These are phyloP conservation scores for Oleoguttula mirabilis DNA, from an alignment of 495 filamentous ascomycete genomes.

Conservation along the genomic window DNA sequence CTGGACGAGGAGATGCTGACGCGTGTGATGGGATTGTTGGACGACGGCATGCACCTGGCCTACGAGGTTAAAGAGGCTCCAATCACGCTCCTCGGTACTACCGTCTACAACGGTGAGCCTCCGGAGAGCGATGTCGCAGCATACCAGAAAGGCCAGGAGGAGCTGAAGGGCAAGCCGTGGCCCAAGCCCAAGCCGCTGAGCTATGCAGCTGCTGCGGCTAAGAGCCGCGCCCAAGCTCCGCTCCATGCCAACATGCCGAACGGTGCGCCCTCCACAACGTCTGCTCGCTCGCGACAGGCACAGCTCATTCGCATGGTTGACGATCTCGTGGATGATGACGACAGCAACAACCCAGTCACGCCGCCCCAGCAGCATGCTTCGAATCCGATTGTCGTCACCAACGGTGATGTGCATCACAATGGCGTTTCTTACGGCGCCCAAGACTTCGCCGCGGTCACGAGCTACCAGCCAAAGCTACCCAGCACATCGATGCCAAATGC, in stretches of 20 bases:
- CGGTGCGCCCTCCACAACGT: not conserved
- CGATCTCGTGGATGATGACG: constrained; percentile 45
- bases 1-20: constrained; percentile 61
- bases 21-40: constrained; percentile 53
- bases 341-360: constrained; percentile 27
- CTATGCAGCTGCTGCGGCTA: constrained; percentile 17
- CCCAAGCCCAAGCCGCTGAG: constrained; percentile 8
- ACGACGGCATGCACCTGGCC: constrained; percentile 50
- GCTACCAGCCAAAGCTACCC: constrained; percentile 5
- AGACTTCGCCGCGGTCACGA: constrained; percentile 2
- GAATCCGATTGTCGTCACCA: constrained; percentile 13
- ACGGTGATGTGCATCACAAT: constrained; percentile 2
- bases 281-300: constrained; percentile 7
- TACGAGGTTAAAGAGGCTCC: constrained; percentile 37
- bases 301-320: constrained; percentile 47
- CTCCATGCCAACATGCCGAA: not conserved
- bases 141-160: not conserved
- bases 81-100: constrained; percentile 7
- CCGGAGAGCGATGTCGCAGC: not conserved
- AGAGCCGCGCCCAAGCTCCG: not conserved
- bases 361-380: constrained; percentile 27
- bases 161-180: not conserved
- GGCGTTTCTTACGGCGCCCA: not conserved
- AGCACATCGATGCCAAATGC: not conserved
- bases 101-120: constrained; percentile 12